Percentiles rank a stretch among this genome's conserved stretches.
Conservation (phyloP, 345 rosid species). For the Sonneratia caseolaris region DNA sequence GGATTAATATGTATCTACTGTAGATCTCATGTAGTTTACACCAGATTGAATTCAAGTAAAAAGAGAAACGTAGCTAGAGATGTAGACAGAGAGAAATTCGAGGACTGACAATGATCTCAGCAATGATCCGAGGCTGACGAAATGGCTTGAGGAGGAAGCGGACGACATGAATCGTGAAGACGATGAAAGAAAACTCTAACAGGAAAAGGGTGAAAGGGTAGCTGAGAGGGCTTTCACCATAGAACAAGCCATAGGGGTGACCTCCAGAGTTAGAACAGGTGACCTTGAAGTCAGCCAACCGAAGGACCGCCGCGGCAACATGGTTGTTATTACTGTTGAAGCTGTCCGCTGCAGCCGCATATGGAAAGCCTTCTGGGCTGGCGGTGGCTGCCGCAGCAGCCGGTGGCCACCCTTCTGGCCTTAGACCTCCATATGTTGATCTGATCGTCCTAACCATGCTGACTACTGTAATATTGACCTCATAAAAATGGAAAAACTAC, state of each 20-base stretch:
- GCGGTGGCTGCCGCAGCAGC: not conserved
- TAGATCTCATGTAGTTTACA: no score
- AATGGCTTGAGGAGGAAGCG: constrained; percentile 60
- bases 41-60: no score
- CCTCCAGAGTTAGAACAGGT: not conserved
- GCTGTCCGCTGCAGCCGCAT: not conserved
- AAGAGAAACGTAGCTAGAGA: no score
- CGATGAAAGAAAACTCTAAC: constrained; percentile 29
- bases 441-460: not conserved
- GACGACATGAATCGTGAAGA: constrained; percentile 22
- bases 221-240: not conserved
- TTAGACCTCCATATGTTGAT: not conserved
- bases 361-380: not conserved
- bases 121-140: constrained; percentile 56
- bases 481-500: not conserved
- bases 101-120: constrained; percentile 56
- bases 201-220: constrained; percentile 10
- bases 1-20: no score
- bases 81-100: not conserved
- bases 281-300: not conserved
- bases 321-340: not conserved
- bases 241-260: constrained; percentile 1
- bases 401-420: not conserved
- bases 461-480: not conserved
- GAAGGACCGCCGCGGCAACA: not conserved